Percentiles rank a stretch among this genome's conserved stretches.
These are phyloP conservation scores for Trichoderma breve DNA, from an alignment of 2,329 filamentous ascomycete species.

Conservation along the genomic window DNA sequence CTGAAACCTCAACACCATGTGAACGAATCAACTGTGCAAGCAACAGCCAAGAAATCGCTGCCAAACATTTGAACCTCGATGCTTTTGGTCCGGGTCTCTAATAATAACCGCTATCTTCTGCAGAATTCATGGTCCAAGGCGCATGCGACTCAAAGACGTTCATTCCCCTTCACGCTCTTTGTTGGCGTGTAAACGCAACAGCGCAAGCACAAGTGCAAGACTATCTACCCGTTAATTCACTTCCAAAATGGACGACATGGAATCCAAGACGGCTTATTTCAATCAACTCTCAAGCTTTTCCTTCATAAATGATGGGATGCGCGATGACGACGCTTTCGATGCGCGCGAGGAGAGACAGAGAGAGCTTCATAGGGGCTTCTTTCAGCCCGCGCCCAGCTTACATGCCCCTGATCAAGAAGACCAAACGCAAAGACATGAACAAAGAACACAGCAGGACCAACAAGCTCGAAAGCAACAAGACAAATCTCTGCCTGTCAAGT, in stretches of 20 bases:
- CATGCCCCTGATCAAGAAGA: not conserved
- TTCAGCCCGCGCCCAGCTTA: slow-evolving; percentile 19
- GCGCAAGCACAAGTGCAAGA: not conserved
- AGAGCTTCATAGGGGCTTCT: slow-evolving; percentile 31
- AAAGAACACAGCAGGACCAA: not conserved
- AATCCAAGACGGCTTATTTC: slow-evolving; percentile 49
- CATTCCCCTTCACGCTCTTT: not conserved
- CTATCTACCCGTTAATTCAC: no score
- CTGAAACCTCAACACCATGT: not conserved
- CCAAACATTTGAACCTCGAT: not conserved
- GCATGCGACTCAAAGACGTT: not conserved
- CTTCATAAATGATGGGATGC: not conserved
- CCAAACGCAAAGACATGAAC: not conserved
- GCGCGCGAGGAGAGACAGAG: slow-evolving; percentile 36
- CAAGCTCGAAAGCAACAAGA: not conserved
- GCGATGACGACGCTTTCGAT: slow-evolving; percentile 32
- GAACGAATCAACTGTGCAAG: not conserved
- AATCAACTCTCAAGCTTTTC: slow-evolving; percentile 36
- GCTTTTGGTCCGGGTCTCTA: not conserved
- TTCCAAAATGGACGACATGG: not conserved
- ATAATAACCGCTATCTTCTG: not conserved
- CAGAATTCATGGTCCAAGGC: not conserved
- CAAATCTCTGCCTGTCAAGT: not conserved
- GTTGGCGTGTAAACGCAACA: not conserved
- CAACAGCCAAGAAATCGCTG: not conserved